Base-by-base conservation (phyloP, 441 rosid species). In the Macaranga tanarius region DNA sequence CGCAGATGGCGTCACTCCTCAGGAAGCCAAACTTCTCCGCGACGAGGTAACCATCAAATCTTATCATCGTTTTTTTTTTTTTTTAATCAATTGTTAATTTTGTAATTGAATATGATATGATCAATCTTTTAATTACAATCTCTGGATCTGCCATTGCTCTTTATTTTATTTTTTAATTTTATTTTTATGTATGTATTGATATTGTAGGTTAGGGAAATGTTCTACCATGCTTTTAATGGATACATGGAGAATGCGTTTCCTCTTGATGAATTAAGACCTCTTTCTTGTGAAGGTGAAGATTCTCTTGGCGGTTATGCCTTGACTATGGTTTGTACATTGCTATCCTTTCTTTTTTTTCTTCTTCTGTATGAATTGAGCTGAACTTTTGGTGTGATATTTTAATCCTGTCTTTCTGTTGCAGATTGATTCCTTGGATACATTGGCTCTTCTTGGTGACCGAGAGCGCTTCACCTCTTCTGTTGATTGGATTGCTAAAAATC, bases 161-260 rank as follows among this genome's bases (percentile, higher is more conserved):
- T 42, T 34, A 34, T 34, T 34, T 34, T 34, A 34, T 34, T 34
- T 34, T 34, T 34, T 3, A 34, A 34, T 0, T 5, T 42, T 42
- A 38, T 38, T 42, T 42, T 42, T 42, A 10, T 5, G 45, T 4
- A 34, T 34, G 38, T 50, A n/a, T n/a, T n/a, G n/a, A n/a, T 13
- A 50, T 19, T 75, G 22, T 78, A 95, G 99, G 99, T 95, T 70
- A 96, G 88, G 55, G 98, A 80, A 77, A 95, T 95, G 99, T 93
- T 95, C 85, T 93, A 95, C 84, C 99, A 91, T 80, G 97, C 97
- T 45, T 95, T 95, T 71, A 83, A 91, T 83, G 99, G 99, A 75
- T 95, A 93, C 73, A 93, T 95, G 98, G 88, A 90, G 65, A 83
- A 95, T 77, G 99, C 98, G 47, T 95, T 95, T 81, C 99, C 98